phyloP scores from a whole-genome alignment of 2,329 filamentous ascomycete species.

The Akanthomyces dipterigenus region DNA sequence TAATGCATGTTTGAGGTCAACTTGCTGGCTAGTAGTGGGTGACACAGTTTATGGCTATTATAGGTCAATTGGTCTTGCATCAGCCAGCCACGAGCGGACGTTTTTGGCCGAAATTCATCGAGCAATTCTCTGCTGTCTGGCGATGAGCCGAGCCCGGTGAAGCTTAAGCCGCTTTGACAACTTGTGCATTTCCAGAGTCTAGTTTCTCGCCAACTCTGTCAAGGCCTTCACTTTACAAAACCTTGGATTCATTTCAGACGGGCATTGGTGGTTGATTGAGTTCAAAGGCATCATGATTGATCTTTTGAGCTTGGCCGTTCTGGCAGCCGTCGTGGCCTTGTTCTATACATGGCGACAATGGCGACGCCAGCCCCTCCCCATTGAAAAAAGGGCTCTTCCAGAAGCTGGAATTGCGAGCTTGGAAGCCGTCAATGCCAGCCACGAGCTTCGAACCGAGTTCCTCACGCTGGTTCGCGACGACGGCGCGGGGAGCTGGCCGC shows the following conservation, averaged over 20 bases:
- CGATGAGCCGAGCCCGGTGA: background rate
- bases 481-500: conserved; percentile 1
- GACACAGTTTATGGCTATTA: background rate
- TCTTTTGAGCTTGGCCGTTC: background rate
- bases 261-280: background rate
- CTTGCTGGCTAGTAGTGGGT: background rate
- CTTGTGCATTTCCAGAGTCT: background rate
- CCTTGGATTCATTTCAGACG: background rate
- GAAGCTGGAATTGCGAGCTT: background rate
- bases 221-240: too few relatives aligned
- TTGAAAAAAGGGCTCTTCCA: background rate
- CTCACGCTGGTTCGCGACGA: background rate
- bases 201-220: background rate
- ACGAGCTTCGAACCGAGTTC: background rate
- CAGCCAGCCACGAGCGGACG: background rate
- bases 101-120: background rate
- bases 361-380: background rate
- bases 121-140: background rate
- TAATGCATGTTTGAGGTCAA: background rate
- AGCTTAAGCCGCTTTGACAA: background rate
- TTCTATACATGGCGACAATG: background rate
- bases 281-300: background rate
- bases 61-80: background rate
- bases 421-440: background rate
- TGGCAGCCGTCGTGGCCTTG: background rate